Base-by-base conservation (phyloP, 495 filamentous ascomycete species). In the Penicillium cataractarum region DNA sequence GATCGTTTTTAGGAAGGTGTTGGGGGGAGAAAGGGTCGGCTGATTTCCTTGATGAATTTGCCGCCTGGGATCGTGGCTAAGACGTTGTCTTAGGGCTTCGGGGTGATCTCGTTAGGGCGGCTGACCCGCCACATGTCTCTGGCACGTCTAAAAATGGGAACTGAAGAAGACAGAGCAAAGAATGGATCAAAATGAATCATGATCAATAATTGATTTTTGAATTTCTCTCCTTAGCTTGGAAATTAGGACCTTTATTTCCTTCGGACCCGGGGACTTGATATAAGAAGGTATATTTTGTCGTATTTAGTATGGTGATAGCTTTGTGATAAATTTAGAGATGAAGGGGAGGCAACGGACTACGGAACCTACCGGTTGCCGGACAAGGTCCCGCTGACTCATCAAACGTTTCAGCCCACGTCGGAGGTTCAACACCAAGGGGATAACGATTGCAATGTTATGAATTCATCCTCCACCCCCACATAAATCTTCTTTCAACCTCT, bases 41-140 rank as follows among this genome's bases (percentile, higher is more conserved):
- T n/a, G 13, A 13, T 0, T 50, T 9, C 21, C 24, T 27, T 50
- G 46, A 29, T 29, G n/a, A 46, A 22, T 22, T 22, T 22, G 21
- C 7, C 21, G 24, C 46, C 44, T 31, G 29, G 3, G 29, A 31
- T 31, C 29, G 29, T 3, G 13, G 12, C 24, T 29, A 26, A 29
- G 46, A 50, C 46, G 13, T 7, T 29, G 46, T 29, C 46, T 50
- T 50, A 50, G 46, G 46, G 46, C 46, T 50, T 2, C 26, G 46
- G 46, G 26, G 46, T 13, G 24, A 49, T 49, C 46, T 49, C 22
- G 10, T 15, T 50, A 29, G 24, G 46, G 46, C 3, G 46, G 29
- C 46, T 3, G 15, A 50, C 46, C 46, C 24, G 24, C 46, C 46
- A 29, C 24, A 29, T 50, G 46, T 50, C 46, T 29, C 46, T 50